Conservation (phyloP, 768 basidiomycete species). For the Cystobasidium tubakii region DNA sequence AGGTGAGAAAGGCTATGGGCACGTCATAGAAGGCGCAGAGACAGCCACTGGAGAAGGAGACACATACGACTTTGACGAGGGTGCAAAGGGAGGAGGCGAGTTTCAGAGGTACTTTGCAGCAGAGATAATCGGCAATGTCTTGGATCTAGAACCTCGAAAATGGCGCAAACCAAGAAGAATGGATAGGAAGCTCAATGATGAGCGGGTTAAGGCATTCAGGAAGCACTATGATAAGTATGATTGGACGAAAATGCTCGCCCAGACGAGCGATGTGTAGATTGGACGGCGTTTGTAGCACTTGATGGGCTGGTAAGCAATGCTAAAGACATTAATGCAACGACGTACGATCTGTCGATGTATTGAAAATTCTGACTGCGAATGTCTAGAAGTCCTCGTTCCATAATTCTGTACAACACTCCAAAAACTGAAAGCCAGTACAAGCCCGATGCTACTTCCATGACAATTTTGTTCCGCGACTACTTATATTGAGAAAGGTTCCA, state of each 20-base stretch:
- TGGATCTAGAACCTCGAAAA: conserved; percentile 75
- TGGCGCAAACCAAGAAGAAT: conserved; percentile 76
- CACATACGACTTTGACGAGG: conserved; percentile 66
- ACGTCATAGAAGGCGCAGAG: conserved; percentile 87
- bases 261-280: conserved; percentile 30
- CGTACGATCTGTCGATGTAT: too few relatives aligned
- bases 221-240: conserved; percentile 61
- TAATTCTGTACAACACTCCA: too few relatives aligned
- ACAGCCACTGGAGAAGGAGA: conserved; percentile 61
- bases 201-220: conserved; percentile 65
- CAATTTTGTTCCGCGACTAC: too few relatives aligned
- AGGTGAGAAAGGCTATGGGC: conserved; percentile 91
- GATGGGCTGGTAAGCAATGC: too few relatives aligned
- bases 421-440: too few relatives aligned
- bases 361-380: too few relatives aligned
- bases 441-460: too few relatives aligned
- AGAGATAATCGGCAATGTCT: conserved; percentile 86
- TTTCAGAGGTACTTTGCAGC: conserved; percentile 92
- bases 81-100: conserved; percentile 82
- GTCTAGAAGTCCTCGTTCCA: too few relatives aligned
- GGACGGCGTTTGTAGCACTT: not conserved
- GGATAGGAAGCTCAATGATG: conserved; percentile 64
- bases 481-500: too few relatives aligned
- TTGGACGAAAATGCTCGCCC: conserved; percentile 50
- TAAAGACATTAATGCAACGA: too few relatives aligned